Evolutionary conservation across 2,329 filamentous ascomycete genomes (phyloP).

Genomic region (Huntiella moniliformis): DNA sequence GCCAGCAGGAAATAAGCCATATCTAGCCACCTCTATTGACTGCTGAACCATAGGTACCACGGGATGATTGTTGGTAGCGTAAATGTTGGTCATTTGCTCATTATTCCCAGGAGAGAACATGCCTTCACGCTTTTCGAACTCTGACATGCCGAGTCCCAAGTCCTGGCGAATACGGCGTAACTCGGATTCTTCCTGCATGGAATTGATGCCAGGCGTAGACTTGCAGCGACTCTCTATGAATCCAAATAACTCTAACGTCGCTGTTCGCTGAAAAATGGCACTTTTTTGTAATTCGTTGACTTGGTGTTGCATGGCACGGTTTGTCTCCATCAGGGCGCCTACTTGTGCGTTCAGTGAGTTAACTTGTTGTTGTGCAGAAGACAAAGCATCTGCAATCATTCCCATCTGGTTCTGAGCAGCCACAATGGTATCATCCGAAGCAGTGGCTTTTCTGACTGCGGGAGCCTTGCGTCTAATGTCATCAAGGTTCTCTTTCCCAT

Average conservation of each 20-base stretch:
- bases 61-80: constrained; percentile 1
- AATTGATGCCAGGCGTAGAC: constrained; percentile 7
- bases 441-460: constrained; percentile 58
- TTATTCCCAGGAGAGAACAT: constrained; percentile 8
- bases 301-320: constrained; percentile 43
- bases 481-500: constrained; percentile 90
- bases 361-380: constrained; percentile 11
- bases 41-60: constrained; percentile 31
- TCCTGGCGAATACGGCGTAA: constrained; percentile 32
- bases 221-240: constrained; percentile 21
- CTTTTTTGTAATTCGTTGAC: constrained; percentile 26
- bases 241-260: constrained; percentile 37
- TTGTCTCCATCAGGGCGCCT: constrained; percentile 51
- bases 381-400: constrained; percentile 7
- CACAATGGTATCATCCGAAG: constrained; percentile 53
- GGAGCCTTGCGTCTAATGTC: constrained; percentile 94
- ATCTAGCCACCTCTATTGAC: constrained; percentile 34
- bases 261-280: constrained; percentile 29
- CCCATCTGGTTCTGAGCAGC: constrained; percentile 55
- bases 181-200: constrained; percentile 16
- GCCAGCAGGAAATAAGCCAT: constrained; percentile 78
- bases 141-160: constrained; percentile 1
- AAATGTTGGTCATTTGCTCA: constrained; percentile 9
- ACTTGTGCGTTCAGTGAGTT: constrained; percentile 68
- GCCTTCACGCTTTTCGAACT: constrained; percentile 7